A percentile compares a stretch with the other conserved stretches of the same genome.
These are phyloP conservation scores for Xylariaceae sp. DNA, from an alignment of 2,329 filamentous ascomycete species.

Conservation along the genomic window DNA sequence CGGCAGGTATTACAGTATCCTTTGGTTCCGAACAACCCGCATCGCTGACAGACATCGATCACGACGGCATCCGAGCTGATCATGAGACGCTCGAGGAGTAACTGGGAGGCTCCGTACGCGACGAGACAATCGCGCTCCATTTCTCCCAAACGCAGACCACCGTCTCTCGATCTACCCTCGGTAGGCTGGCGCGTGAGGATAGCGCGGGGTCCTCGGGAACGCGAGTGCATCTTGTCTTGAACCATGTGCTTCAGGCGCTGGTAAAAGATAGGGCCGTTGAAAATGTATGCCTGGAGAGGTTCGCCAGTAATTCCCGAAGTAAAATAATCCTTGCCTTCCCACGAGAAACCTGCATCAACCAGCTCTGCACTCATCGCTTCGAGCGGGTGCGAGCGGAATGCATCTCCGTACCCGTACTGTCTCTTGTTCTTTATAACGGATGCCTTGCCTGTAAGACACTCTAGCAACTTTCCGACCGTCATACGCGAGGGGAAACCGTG, in stretches of 20 bases:
- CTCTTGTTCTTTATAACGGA: constrained; percentile 80
- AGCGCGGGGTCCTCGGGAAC: constrained; percentile 82
- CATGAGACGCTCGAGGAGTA: constrained; percentile 92
- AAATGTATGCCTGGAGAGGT: constrained; percentile 90
- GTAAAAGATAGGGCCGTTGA: constrained; percentile 98
- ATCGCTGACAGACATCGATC: constrained; percentile 91
- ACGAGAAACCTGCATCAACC: constrained; percentile 86
- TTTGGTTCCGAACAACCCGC: constrained; percentile 92
- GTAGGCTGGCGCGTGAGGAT: constrained; percentile 94
- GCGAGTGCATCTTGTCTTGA: constrained; percentile 98
- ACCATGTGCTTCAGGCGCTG: constrained; percentile 99
- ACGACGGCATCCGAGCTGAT: constrained; percentile 85
- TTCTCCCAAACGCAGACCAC: constrained; percentile 89
- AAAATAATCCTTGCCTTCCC: constrained; percentile 96
- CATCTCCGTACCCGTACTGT: constrained; percentile 79
- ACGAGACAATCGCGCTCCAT: constrained; percentile 99
- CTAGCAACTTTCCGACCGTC: constrained; percentile 97
- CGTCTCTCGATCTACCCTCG: constrained; percentile 88
- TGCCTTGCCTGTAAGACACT: constrained; percentile 91
- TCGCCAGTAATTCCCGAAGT: constrained; percentile 95
- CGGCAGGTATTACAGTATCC: constrained; percentile 94
- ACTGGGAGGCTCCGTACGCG: constrained; percentile 90
- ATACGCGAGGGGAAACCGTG: constrained; percentile 99
- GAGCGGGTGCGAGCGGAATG: constrained; percentile 79
- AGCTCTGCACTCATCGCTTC: constrained; percentile 86